Evolutionary conservation across 805 yeast genomes (phyloP).

Genomic region (Kazachstania kunashirensis): DNA sequence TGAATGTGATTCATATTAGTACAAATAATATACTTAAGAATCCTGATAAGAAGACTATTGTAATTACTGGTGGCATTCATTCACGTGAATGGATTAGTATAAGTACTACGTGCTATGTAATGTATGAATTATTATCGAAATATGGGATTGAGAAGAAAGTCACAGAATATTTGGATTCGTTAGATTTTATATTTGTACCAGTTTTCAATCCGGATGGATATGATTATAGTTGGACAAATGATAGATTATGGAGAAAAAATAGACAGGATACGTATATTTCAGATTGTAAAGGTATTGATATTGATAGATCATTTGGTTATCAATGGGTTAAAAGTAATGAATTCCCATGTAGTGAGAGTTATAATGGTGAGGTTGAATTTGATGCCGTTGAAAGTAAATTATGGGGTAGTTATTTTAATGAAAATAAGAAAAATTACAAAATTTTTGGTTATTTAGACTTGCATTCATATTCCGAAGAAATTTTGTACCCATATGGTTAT

Average conservation of each 20-base stretch:
- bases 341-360: constrained; percentile 75
- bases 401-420: constrained; percentile 39
- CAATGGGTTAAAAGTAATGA: constrained; percentile 58
- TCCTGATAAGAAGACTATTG: constrained; percentile 50
- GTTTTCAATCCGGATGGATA: constrained; percentile 90
- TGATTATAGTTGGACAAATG: constrained; percentile 67
- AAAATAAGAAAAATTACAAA: constrained; percentile 38
- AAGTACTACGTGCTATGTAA: constrained; percentile 52
- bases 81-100: constrained; percentile 87
- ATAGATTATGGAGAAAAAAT: constrained; percentile 83
- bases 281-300: constrained; percentile 71
- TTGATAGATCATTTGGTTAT: constrained; percentile 73
- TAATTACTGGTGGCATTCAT: constrained; percentile 77
- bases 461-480: constrained; percentile 79
- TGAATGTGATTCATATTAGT: constrained; percentile 56
- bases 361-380: constrained; percentile 65
- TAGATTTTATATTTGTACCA: constrained; percentile 73
- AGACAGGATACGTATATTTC: constrained; percentile 64
- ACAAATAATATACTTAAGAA: constrained; percentile 34
- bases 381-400: constrained; percentile 52
- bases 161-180: constrained; percentile 39
- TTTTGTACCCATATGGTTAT: constrained; percentile 73
- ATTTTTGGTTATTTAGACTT: constrained; percentile 72
- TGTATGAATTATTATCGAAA: constrained; percentile 39
- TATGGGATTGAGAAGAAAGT: constrained; percentile 37